Evolutionary conservation across 2,329 filamentous ascomycete species (phyloP).

Genomic region (Trematosphaeria pertusa): DNA sequence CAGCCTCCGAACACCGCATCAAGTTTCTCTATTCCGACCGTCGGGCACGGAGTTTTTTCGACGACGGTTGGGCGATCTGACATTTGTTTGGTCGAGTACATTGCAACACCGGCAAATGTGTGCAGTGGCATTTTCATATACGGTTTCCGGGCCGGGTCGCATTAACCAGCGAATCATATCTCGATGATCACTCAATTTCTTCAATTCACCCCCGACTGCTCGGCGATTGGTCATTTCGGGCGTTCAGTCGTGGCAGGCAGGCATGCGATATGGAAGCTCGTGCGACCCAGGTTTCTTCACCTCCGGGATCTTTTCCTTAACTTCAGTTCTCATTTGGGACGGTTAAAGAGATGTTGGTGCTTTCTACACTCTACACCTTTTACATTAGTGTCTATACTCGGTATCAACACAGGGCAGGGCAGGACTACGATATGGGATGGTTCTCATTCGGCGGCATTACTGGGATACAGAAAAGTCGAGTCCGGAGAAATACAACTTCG

Average conservation of each 20-base stretch:
- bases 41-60: no score
- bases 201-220: constrained; percentile 1
- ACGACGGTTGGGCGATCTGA: neutral
- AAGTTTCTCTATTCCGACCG: no score
- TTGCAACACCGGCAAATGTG: constrained; percentile 14
- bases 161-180: constrained; percentile 18
- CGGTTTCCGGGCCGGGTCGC: constrained; percentile 9
- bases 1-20: no score
- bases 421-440: neutral
- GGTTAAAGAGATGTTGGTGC: constrained; percentile 28
- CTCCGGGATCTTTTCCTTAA: constrained; percentile 4
- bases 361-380: constrained; percentile 23
- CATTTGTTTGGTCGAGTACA: constrained; percentile 9
- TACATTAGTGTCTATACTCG: constrained; percentile 35
- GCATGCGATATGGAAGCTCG: constrained; percentile 8
- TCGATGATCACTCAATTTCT: constrained; percentile 4
- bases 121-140: constrained; percentile 16
- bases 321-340: constrained; percentile 8
- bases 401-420: constrained; percentile 9
- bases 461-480: constrained; percentile 18
- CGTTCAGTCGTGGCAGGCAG: constrained; percentile 4
- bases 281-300: constrained; percentile 3
- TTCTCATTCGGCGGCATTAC: constrained; percentile 10
- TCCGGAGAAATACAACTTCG: constrained; percentile 6
- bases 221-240: constrained; percentile 10